phyloP scores from a whole-genome alignment of 2,329 filamentous ascomycete species.

The Colletotrichum sp. region DNA sequence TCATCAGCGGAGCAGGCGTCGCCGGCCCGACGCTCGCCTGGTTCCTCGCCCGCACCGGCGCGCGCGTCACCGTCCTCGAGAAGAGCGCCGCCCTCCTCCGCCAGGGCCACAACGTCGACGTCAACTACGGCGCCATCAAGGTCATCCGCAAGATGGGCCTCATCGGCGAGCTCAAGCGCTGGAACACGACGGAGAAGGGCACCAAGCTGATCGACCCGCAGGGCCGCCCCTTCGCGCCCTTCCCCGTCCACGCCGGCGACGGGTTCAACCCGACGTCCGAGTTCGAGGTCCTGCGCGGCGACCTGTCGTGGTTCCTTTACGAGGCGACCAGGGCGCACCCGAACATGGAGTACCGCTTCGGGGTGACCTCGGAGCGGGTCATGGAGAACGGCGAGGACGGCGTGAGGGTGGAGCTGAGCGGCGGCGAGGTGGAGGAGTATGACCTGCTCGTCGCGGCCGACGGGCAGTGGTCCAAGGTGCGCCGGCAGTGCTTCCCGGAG shows the following conservation, averaged over 20 bases:
- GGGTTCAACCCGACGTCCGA: constrained; percentile 53
- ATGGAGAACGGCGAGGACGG: constrained; percentile 25
- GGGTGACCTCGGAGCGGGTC: background rate
- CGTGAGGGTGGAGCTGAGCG: constrained; percentile 43
- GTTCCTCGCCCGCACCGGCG: background rate
- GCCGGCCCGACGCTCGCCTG: constrained; percentile 1
- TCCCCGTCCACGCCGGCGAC: constrained; percentile 42
- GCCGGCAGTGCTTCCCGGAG: constrained; percentile 40
- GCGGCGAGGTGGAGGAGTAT: constrained; percentile 45
- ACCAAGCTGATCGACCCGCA: constrained; percentile 45
- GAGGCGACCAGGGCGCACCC: constrained; percentile 28
- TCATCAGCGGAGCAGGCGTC: constrained; percentile 22
- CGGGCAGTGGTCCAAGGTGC: constrained; percentile 53
- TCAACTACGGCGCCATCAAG: constrained; percentile 34
- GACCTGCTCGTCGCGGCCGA: constrained; percentile 61
- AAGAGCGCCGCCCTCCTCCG: background rate
- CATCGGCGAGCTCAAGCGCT: constrained; percentile 36
- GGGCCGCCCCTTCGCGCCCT: constrained; percentile 39
- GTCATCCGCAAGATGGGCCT: constrained; percentile 41
- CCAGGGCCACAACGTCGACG: constrained; percentile 1
- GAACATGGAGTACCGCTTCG: constrained; percentile 33
- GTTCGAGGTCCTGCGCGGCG: constrained; percentile 63
- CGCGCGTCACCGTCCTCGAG: background rate
- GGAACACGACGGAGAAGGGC: constrained; percentile 51
- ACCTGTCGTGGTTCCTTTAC: constrained; percentile 54